Evolutionary conservation across 2,329 filamentous ascomycete species (phyloP), one percentile per base, ranked within the genome.

Genomic region (Waltergamsia citrina): DNA sequence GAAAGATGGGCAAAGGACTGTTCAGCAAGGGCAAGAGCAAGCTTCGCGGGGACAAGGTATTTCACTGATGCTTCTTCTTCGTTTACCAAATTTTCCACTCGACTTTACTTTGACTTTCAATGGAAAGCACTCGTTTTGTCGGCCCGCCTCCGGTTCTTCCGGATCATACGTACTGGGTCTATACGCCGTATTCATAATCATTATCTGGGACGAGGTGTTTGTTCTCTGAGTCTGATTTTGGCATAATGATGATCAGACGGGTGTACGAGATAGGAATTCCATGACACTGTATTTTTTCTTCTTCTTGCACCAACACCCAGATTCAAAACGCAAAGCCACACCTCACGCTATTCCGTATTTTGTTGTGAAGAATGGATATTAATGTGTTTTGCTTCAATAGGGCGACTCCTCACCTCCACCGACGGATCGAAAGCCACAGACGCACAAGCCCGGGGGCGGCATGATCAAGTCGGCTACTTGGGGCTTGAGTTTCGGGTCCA

Each of bases 21-120:
- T 80, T 95, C 56, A 86, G 83, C 44, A 94, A 94, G 63, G 85
- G 88, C 45, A 90, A 84, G 62, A 90, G 74, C 62, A 90, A 85
- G 59, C 78, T 94, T 55, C 67, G 71, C 41, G 76, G 78, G 52
- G 85, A 92, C 60, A 93, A 93, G 85, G 84, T 88, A 83, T 86
- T 85, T 78, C 72, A 78, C 63, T 81, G 67, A 73, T 53, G 46
- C 47, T 56, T 51, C 50, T 52, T 57, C 50, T 27, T 40, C 30
- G 33, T 36, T 23, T 27, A 23, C 26, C 27, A 7, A 36, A 9
- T 27, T n/a, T n/a, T n/a, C n/a, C n/a, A n/a, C n/a, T n/a, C n/a
- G n/a, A n/a, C n/a, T n/a, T n/a, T n/a, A n/a, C n/a, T n/a, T n/a
- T n/a, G n/a, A n/a, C n/a, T n/a, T n/a, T n/a, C n/a, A n/a, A n/a